Percentiles rank a stretch among this genome's conserved stretches.
Evolutionary conservation across 192 early-diverging fungal species (phyloP).

Genomic region (Borealophlyctis nickersoniae): DNA sequence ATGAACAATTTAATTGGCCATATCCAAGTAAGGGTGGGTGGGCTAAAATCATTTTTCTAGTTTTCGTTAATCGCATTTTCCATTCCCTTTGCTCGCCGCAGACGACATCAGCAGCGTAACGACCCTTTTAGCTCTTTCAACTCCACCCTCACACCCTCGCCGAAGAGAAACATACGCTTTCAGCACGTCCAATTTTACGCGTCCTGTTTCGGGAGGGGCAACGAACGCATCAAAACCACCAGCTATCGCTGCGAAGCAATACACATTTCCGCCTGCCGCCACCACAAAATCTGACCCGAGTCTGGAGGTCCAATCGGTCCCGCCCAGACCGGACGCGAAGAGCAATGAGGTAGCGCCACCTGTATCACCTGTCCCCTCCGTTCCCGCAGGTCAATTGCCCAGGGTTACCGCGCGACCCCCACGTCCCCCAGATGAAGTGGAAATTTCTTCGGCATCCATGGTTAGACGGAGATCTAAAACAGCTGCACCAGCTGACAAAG

Average conservation of each 20-base stretch:
- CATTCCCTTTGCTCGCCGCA: background rate
- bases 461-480: conserved; percentile 4
- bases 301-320: background rate
- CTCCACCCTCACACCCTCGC: background rate
- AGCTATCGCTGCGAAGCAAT: background rate
- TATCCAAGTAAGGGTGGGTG: conserved; percentile 25
- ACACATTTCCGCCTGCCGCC: background rate
- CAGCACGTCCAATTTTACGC: background rate
- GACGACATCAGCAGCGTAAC: background rate
- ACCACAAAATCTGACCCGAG: conserved; percentile 2
- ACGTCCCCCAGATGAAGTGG: no score
- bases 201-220: no score
- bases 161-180: conserved; percentile 1
- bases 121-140: background rate
- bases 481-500: background rate
- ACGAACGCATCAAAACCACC: background rate
- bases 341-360: background rate
- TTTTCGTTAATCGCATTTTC: background rate
- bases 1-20: conserved; percentile 38
- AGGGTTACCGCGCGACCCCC: no score
- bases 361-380: background rate
- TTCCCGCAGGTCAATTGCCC: no score
- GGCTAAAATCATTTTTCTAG: background rate
- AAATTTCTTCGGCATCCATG: background rate
- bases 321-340: background rate